Conservation (phyloP, 805 yeast genomes). For the Ogataea allantospora region DNA sequence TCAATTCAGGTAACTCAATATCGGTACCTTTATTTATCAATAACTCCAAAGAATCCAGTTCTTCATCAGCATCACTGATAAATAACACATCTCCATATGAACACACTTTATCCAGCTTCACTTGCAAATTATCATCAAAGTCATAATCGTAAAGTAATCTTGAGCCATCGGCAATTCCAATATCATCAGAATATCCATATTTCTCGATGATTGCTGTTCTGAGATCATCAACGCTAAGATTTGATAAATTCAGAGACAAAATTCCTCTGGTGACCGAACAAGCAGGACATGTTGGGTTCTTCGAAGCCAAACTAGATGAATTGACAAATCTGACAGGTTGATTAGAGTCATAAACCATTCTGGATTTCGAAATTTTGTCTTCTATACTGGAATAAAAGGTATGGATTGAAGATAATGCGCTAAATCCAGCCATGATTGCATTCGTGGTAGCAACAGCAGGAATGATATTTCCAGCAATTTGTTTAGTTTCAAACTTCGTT, state of each 20-base stretch:
- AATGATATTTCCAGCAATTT: slow-evolving; percentile 95
- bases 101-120: slow-evolving; percentile 49
- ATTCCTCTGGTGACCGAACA: slow-evolving; percentile 59
- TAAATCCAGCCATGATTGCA: slow-evolving; percentile 90
- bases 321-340: slow-evolving; percentile 63
- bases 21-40: slow-evolving; percentile 37
- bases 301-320: slow-evolving; percentile 56
- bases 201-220: slow-evolving; percentile 46
- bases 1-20: slow-evolving; percentile 24
- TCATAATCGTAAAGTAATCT: slow-evolving; percentile 79
- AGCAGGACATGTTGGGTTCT: slow-evolving; percentile 71
- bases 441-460: slow-evolving; percentile 99
- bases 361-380: slow-evolving; percentile 35
- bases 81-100: slow-evolving; percentile 60
- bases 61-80: slow-evolving; percentile 79
- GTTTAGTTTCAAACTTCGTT: slow-evolving; percentile 84
- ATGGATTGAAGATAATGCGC: slow-evolving; percentile 68
- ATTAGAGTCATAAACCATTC: slow-evolving; percentile 52
- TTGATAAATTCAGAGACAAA: slow-evolving; percentile 33
- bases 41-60: slow-evolving; percentile 59
- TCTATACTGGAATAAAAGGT: slow-evolving; percentile 35
- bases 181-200: slow-evolving; percentile 58
- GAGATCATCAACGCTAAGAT: slow-evolving; percentile 47
- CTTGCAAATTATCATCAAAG: slow-evolving; percentile 71
- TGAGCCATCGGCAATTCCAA: slow-evolving; percentile 47